These are phyloP conservation scores for Myrica gale DNA, from an alignment of 306 rosid species.

Conservation along the genomic window DNA sequence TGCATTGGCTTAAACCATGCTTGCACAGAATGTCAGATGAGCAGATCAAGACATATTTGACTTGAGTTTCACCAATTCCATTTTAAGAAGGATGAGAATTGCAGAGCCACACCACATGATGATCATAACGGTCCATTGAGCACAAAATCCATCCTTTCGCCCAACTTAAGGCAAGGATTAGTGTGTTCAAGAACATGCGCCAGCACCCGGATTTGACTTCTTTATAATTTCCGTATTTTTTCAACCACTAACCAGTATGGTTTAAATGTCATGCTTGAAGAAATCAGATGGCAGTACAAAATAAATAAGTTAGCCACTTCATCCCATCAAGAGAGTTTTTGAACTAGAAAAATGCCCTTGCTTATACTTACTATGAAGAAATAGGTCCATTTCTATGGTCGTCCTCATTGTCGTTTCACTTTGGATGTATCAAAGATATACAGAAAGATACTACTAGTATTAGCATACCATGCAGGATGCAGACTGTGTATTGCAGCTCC, in stretches of 20 bases:
- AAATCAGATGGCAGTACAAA: not conserved
- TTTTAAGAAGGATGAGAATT: not conserved
- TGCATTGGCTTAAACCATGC: not conserved
- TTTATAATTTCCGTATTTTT: too few species aligned
- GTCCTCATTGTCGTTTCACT: not conserved
- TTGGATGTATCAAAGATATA: not conserved
- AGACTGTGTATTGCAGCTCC: conserved; percentile 83
- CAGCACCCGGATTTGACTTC: too few species aligned
- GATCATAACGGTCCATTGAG: not conserved
- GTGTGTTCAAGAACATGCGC: not conserved
- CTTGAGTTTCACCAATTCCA: not conserved
- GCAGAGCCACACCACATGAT: not conserved
- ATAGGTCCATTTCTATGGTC: not conserved
- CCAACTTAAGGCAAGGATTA: not conserved
- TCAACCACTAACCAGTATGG: too few species aligned
- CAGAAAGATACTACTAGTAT: conserved; percentile 14
- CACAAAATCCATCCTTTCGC: not conserved
- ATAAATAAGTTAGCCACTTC: not conserved
- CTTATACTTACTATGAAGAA: not conserved
- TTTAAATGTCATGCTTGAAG: not conserved
- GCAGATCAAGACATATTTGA: not conserved
- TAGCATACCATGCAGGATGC: conserved; percentile 60
- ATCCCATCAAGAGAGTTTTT: not conserved
- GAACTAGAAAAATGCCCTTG: not conserved
- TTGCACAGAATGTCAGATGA: not conserved